A percentile compares a stretch with the other conserved stretches of the same genome.
Evolutionary conservation across 202 grass and related monocot species (phyloP).

Genomic region (Panicum virgatum): DNA sequence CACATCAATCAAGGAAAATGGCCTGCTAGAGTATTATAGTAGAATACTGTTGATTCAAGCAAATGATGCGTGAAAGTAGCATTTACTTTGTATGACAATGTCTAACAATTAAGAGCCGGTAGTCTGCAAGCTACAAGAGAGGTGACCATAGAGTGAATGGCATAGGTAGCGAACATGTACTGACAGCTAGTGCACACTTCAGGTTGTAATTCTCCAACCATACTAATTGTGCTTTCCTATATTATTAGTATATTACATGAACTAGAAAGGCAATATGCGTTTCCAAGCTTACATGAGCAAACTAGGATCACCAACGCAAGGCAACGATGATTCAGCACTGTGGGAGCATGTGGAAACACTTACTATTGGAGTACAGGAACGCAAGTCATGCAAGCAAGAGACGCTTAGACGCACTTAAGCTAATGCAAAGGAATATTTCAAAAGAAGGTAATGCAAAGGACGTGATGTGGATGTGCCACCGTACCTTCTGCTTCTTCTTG

Average conservation of each 20-base stretch:
- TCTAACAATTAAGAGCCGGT: not conserved
- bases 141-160: not conserved
- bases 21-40: not conserved
- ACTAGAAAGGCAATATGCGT: not conserved
- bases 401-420: not conserved
- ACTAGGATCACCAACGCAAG: not conserved
- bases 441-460: not conserved
- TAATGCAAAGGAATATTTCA: not conserved
- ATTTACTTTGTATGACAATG: not conserved
- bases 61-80: not conserved
- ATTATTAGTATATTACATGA: not conserved
- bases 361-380: not conserved
- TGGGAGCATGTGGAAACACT: not conserved
- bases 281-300: not conserved
- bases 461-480: not conserved
- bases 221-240: not conserved
- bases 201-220: not conserved
- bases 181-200: not conserved
- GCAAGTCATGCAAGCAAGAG: not conserved
- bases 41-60: not conserved
- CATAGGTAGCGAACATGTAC: not conserved
- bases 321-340: not conserved
- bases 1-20: not conserved
- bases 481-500: conserved; percentile 99
- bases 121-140: not conserved